A percentile compares a stretch with the other conserved stretches of the same genome.
Evolutionary conservation across 2,329 filamentous ascomycete genomes (phyloP).

Genomic region (Monilinia polystroma): DNA sequence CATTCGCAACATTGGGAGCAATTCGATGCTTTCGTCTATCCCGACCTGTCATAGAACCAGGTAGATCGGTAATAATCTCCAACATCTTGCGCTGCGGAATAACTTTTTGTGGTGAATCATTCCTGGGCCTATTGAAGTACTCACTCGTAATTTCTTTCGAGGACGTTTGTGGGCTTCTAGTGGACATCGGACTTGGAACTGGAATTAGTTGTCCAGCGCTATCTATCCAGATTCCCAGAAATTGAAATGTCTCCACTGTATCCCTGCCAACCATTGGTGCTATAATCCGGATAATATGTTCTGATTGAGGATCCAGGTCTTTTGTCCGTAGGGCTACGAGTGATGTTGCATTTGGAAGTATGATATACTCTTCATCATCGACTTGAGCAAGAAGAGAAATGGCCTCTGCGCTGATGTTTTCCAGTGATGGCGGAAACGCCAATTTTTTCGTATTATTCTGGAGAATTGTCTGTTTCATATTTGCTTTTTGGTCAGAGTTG

Average conservation of each 20-base stretch:
- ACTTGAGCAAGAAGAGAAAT: slow-evolving; percentile 35
- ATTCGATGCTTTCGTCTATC: slow-evolving; percentile 23
- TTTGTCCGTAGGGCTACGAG: slow-evolving; percentile 27
- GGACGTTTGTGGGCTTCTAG: background rate
- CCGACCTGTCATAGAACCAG: slow-evolving; percentile 31
- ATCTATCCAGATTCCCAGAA: slow-evolving; percentile 36
- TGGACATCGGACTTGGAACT: slow-evolving; percentile 1
- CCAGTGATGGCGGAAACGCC: slow-evolving; percentile 25
- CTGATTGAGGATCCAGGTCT: slow-evolving; percentile 25
- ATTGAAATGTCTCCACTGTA: slow-evolving; percentile 31
- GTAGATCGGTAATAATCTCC: slow-evolving; percentile 40
- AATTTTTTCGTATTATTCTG: slow-evolving; percentile 5
- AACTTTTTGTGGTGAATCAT: background rate
- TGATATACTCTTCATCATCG: slow-evolving; percentile 35
- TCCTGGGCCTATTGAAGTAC: background rate
- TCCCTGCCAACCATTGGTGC: slow-evolving; percentile 32
- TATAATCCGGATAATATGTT: slow-evolving; percentile 34
- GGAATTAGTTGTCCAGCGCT: slow-evolving; percentile 30
- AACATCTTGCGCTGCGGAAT: slow-evolving; percentile 31
- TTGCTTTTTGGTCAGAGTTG: slow-evolving; percentile 16
- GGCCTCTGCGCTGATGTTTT: slow-evolving; percentile 28
- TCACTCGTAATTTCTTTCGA: background rate
- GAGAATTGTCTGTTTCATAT: background rate
- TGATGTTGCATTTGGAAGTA: slow-evolving; percentile 33
- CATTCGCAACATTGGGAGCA: slow-evolving; percentile 21